Evolutionary conservation across 192 early-diverging fungal species (phyloP).

Genomic region (Dissophora globulifera): DNA sequence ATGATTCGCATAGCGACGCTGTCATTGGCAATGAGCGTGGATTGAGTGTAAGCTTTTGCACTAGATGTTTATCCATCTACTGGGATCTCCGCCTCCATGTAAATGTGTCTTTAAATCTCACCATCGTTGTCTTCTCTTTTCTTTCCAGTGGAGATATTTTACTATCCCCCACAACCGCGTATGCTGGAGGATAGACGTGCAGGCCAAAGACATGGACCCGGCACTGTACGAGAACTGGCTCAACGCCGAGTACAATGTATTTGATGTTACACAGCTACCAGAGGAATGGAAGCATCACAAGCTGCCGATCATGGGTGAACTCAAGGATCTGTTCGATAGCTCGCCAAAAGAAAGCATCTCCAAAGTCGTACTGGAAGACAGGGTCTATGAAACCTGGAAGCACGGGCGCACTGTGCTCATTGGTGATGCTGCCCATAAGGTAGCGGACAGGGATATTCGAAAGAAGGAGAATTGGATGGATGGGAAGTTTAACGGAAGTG

Average conservation of each 20-base stretch:
- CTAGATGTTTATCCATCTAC: no score
- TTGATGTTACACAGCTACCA: slow-evolving; percentile 3
- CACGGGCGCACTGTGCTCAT: slow-evolving; percentile 32
- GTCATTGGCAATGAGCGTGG: slow-evolving; percentile 37
- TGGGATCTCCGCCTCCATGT: no score
- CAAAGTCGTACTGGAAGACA: slow-evolving; percentile 47
- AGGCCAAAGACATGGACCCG: slow-evolving; percentile 21
- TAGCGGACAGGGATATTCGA: slow-evolving; percentile 6
- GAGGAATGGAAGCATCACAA: slow-evolving; percentile 14
- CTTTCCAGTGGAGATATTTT: slow-evolving; percentile 21
- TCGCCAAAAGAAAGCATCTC: slow-evolving; percentile 26
- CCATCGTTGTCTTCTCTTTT: background rate
- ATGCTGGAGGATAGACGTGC: slow-evolving; percentile 25
- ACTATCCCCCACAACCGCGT: slow-evolving; percentile 24
- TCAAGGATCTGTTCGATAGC: slow-evolving; percentile 24
- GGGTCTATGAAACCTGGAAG: slow-evolving; percentile 31
- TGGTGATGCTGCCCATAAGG: slow-evolving; percentile 38
- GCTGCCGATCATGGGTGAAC: slow-evolving; percentile 36
- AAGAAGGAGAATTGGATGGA: no score
- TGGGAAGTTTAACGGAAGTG: no score
- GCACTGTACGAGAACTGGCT: slow-evolving; percentile 15
- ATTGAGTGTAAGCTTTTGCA: slow-evolving; percentile 15
- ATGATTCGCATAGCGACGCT: slow-evolving; percentile 25
- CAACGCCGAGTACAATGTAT: slow-evolving; percentile 33
- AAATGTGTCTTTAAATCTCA: no score